These are phyloP conservation scores for Podospora pseudoanserina DNA, from an alignment of 495 filamentous ascomycete species.

Conservation along the genomic window DNA sequence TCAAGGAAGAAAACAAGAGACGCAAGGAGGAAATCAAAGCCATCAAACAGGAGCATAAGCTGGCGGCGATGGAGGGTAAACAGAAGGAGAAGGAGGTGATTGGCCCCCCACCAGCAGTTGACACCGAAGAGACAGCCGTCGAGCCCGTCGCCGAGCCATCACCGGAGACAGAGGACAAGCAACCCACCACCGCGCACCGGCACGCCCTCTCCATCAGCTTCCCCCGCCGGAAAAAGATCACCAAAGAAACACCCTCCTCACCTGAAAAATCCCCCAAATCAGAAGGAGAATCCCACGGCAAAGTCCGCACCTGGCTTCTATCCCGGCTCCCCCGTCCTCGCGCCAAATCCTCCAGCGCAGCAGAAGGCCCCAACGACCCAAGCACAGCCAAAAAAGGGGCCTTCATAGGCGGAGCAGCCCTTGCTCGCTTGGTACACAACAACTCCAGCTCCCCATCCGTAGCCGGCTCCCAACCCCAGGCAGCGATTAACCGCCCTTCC, in stretches of 20 bases:
- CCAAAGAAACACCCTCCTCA: conserved; percentile 4
- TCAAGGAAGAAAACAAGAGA: conserved; percentile 49
- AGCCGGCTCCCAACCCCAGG: neutral
- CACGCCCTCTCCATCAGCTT: conserved; percentile 25
- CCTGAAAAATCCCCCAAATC: conserved; percentile 11
- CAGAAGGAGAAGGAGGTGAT: conserved; percentile 26
- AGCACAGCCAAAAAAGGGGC: conserved; percentile 18
- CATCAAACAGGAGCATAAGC: conserved; percentile 48
- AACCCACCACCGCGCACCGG: conserved; percentile 12
- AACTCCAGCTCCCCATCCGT: neutral
- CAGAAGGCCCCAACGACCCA: neutral
- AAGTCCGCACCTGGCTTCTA: conserved; percentile 61
- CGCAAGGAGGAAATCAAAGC: conserved; percentile 52
- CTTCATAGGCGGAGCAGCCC: conserved; percentile 35
- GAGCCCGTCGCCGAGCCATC: neutral
- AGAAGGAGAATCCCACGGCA: conserved; percentile 15
- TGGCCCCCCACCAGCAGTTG: conserved; percentile 1
- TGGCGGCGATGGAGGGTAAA: conserved; percentile 43
- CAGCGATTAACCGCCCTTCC: conserved; percentile 20
- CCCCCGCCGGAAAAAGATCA: conserved; percentile 19
- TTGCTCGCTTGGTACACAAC: neutral
- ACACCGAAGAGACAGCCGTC: neutral
- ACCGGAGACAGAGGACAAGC: conserved; percentile 1
- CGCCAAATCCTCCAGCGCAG: conserved; percentile 27
- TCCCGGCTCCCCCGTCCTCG: conserved; percentile 46